Percentiles rank a stretch among this genome's conserved stretches.
phyloP scores from a whole-genome alignment of 495 filamentous ascomycete genomes.

The Trichocladium uniseriatum region DNA sequence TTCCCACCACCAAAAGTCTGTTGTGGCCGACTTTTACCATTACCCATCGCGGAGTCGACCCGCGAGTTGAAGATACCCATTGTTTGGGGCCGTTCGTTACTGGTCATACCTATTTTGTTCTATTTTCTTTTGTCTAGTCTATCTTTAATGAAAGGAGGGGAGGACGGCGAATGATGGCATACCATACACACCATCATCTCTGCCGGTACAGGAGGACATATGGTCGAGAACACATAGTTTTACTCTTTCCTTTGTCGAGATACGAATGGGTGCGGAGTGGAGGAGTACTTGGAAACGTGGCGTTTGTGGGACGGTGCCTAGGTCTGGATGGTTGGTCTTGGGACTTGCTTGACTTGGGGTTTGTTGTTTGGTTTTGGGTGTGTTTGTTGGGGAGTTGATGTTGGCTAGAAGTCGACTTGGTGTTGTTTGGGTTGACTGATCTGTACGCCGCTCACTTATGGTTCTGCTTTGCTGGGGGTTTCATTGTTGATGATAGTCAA shows the following conservation, averaged over 20 bases:
- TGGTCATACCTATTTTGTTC: not conserved
- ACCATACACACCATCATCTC: not conserved
- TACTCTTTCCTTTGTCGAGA: conserved; percentile 4
- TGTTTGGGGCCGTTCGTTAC: conserved; percentile 2
- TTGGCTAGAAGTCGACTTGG: no score
- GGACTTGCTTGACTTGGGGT: not conserved
- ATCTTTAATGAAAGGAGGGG: not conserved
- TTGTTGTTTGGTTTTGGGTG: no score
- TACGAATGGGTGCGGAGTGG: not conserved
- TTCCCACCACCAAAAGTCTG: not conserved
- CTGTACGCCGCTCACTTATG: not conserved
- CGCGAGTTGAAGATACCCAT: conserved; percentile 10
- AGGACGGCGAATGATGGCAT: no score
- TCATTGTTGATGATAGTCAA: no score
- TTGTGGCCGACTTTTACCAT: no score
- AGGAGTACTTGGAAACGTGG: conserved; percentile 4
- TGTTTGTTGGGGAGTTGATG: not conserved
- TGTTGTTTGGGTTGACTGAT: not conserved
- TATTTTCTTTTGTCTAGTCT: not conserved
- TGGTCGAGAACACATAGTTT: not conserved
- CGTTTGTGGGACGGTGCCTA: not conserved
- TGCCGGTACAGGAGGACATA: not conserved
- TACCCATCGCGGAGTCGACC: no score
- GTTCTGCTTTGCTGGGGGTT: not conserved
- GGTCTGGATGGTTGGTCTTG: not conserved